Evolutionary conservation across 2,329 filamentous ascomycete species (phyloP).

Genomic region (Aureobasidium uvarum): DNA sequence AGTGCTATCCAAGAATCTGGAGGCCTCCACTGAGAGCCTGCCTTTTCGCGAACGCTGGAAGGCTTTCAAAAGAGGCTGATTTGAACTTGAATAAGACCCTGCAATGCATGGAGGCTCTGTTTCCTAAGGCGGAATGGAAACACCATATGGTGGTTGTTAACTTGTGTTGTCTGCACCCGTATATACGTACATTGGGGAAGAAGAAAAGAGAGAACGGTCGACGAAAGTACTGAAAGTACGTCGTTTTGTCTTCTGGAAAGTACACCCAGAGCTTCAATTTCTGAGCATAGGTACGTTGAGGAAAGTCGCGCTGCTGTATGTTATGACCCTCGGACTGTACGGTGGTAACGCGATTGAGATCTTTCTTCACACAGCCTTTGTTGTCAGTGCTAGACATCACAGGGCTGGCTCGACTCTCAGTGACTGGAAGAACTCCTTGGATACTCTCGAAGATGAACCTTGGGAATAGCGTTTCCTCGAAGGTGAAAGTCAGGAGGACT

Average conservation of each 20-base stretch:
- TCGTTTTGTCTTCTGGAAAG: conserved; percentile 41
- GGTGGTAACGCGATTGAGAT: not conserved
- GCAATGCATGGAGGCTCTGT: too few species aligned
- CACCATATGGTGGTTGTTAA: too few species aligned
- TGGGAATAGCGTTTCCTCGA: conserved; percentile 42
- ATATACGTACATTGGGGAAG: conserved; percentile 38
- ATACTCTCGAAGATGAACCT: conserved; percentile 35
- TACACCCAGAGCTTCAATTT: conserved; percentile 32
- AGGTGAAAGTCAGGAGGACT: conserved; percentile 34
- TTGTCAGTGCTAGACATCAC: not conserved
- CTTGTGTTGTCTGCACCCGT: too few species aligned
- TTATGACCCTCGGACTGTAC: not conserved
- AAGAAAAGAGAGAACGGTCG: conserved; percentile 44
- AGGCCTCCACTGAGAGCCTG: too few species aligned
- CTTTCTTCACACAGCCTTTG: conserved; percentile 10
- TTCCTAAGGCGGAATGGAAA: too few species aligned
- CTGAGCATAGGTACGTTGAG: conserved; percentile 31
- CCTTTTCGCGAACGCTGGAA: too few species aligned
- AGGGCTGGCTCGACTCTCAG: not conserved
- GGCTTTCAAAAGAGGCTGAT: too few species aligned
- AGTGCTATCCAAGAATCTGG: too few species aligned
- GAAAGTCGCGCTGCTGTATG: conserved; percentile 24
- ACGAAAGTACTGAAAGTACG: conserved; percentile 42
- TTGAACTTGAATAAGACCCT: too few species aligned
- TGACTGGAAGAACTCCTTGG: conserved; percentile 7